A percentile compares a stretch with the other conserved stretches of the same genome.
Evolutionary conservation across 805 yeast species (phyloP).

Genomic region (Wickerhamiella bombiphila): DNA sequence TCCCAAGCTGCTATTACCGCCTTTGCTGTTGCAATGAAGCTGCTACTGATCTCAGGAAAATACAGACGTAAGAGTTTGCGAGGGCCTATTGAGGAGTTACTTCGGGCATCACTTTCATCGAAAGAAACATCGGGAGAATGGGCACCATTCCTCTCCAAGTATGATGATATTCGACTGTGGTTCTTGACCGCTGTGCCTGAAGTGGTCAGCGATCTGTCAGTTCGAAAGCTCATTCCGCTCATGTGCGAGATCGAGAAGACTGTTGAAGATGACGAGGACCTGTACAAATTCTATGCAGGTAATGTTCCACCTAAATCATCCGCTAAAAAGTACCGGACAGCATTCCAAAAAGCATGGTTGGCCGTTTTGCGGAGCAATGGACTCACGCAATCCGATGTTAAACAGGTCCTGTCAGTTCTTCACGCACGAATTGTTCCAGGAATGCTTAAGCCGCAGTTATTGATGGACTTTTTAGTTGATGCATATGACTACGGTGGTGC

Average conservation of each 20-base stretch:
- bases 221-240: conserved; percentile 5
- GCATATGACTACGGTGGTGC: conserved; percentile 54
- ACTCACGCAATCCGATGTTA: conserved; percentile 42
- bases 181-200: conserved; percentile 3
- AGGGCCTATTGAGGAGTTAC: conserved; percentile 32
- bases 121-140: conserved; percentile 20
- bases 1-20: conserved; percentile 23
- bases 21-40: conserved; percentile 35
- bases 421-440: conserved; percentile 78
- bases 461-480: conserved; percentile 90
- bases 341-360: conserved; percentile 60
- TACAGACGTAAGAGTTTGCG: conserved; percentile 41
- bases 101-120: conserved; percentile 24
- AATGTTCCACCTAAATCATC: no score
- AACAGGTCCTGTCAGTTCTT: conserved; percentile 49
- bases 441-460: conserved; percentile 58
- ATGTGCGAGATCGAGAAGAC: conserved; percentile 9
- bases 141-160: conserved; percentile 23
- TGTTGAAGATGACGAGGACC: conserved; percentile 8
- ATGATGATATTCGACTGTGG: conserved; percentile 58
- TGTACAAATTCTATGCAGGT: conserved; percentile 2
- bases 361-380: conserved; percentile 30
- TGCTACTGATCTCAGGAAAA: conserved; percentile 37
- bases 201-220: neutral
- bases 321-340: conserved; percentile 16